Conservation (phyloP, 495 filamentous ascomycete species). For the Penicillium manginii region DNA sequence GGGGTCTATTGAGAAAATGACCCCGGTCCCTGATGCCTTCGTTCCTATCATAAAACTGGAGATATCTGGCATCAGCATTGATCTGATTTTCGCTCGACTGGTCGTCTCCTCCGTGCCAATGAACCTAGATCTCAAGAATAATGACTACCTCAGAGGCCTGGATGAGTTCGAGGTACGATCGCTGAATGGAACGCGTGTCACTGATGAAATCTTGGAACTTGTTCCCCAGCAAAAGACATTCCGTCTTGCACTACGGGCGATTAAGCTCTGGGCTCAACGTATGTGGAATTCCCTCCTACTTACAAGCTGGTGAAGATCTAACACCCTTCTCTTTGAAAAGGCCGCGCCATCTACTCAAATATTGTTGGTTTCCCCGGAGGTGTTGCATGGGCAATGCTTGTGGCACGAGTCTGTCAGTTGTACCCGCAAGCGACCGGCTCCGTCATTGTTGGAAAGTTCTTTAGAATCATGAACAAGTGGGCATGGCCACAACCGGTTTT, state of each 20-base stretch:
- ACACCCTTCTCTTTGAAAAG: conserved; percentile 32
- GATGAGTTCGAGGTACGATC: conserved; percentile 85
- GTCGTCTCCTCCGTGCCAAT: conserved; percentile 70
- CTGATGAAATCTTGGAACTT: conserved; percentile 83
- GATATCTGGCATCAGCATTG: conserved; percentile 86
- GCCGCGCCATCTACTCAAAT: conserved; percentile 88
- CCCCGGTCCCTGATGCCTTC: conserved; percentile 83
- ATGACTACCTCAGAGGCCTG: conserved; percentile 80
- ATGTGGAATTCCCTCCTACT: conserved; percentile 23
- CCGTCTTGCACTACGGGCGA: conserved; percentile 80
- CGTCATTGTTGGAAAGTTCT: conserved; percentile 89
- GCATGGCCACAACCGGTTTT: conserved; percentile 91
- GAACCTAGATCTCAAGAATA: conserved; percentile 76
- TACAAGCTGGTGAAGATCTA: not conserved
- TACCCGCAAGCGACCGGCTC: conserved; percentile 91
- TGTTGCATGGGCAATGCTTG: conserved; percentile 97
- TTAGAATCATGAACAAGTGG: conserved; percentile 87
- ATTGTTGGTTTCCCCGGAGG: conserved; percentile 96
- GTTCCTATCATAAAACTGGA: conserved; percentile 97
- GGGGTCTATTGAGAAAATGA: conserved; percentile 82
- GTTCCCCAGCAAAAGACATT: conserved; percentile 91
- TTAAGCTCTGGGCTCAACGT: conserved; percentile 97
- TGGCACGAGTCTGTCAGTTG: conserved; percentile 94
- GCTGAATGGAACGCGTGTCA: conserved; percentile 91
- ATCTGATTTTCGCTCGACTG: conserved; percentile 89